Conservation (phyloP, 441 rosid genomes). For the Hura crepitans region DNA sequence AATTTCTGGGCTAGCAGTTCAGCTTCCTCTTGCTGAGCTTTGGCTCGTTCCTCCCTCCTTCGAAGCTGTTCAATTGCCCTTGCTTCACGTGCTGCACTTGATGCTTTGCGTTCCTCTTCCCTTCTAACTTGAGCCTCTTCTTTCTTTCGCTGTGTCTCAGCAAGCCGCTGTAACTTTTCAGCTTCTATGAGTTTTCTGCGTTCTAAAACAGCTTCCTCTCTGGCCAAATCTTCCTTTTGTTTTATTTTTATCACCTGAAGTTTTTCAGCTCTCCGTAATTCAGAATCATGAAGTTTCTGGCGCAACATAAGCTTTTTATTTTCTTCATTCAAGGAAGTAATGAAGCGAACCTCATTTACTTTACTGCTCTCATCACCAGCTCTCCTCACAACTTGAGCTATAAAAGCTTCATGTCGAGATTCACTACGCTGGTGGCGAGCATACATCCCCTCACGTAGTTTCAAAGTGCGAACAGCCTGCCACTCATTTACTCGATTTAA, state of each 20-base stretch:
- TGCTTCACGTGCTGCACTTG: slow-evolving; percentile 80
- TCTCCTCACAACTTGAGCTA: slow-evolving; percentile 78
- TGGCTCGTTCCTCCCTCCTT: slow-evolving; percentile 71
- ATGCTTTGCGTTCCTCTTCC: slow-evolving; percentile 83
- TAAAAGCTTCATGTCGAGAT: slow-evolving; percentile 76
- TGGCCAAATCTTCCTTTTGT: slow-evolving; percentile 75
- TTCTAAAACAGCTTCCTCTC: slow-evolving; percentile 81
- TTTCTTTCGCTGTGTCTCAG: slow-evolving; percentile 72
- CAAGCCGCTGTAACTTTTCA: slow-evolving; percentile 77
- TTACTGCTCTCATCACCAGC: slow-evolving; percentile 90
- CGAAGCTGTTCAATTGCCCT: slow-evolving; percentile 73
- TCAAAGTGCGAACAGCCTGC: slow-evolving; percentile 75
- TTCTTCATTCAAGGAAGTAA: slow-evolving; percentile 80
- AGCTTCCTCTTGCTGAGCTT: slow-evolving; percentile 88
- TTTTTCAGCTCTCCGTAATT: slow-evolving; percentile 73
- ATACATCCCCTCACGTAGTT: slow-evolving; percentile 73
- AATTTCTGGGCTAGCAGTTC: slow-evolving; percentile 74
- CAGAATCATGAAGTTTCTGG: slow-evolving; percentile 76
- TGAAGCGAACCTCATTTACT: slow-evolving; percentile 81
- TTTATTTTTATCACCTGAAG: slow-evolving; percentile 64
- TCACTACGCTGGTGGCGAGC: slow-evolving; percentile 77
- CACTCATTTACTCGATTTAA: slow-evolving; percentile 72
- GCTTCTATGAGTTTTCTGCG: slow-evolving; percentile 77
- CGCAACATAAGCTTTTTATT: slow-evolving; percentile 75
- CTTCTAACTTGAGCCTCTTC: slow-evolving; percentile 86